Percentiles rank a stretch among this genome's conserved stretches.
Evolutionary conservation across 1,139 yeast species (phyloP).

Genomic region (Protomyces inouyei): DNA sequence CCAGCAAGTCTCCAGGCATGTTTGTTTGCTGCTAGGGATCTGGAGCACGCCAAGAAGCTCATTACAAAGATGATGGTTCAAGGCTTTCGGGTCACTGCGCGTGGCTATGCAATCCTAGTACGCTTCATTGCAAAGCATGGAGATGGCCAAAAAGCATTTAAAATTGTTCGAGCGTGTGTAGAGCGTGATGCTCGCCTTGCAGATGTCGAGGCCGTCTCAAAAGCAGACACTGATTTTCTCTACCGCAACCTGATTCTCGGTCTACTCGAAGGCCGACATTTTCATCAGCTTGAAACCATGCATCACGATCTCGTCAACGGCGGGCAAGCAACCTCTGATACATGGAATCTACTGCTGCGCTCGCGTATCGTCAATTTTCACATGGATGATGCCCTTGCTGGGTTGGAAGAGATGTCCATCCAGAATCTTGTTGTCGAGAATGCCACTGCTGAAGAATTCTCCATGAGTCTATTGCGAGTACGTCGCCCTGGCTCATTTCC

Average conservation of each 20-base stretch:
- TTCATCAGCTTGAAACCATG: neutral
- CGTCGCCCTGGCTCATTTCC: constrained; percentile 7
- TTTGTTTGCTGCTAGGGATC: neutral
- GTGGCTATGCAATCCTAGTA: constrained; percentile 8
- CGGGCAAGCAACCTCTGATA: constrained; percentile 10
- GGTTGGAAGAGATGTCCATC: constrained; percentile 4
- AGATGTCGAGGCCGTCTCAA: neutral
- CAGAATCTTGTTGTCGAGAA: constrained; percentile 13
- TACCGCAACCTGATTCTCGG: constrained; percentile 13
- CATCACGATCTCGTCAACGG: constrained; percentile 1
- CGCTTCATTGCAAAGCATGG: constrained; percentile 5
- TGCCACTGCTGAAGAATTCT: constrained; percentile 19
- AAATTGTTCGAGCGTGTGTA: neutral
- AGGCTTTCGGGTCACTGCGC: neutral
- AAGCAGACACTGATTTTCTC: constrained; percentile 1
- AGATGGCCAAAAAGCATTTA: constrained; percentile 1
- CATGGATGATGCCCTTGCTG: constrained; percentile 5
- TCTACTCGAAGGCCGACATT: constrained; percentile 6
- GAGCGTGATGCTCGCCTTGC: neutral
- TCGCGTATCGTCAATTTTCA: constrained; percentile 3
- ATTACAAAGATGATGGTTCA: neutral
- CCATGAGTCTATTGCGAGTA: neutral
- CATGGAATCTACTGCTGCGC: constrained; percentile 24
- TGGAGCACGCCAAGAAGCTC: neutral
- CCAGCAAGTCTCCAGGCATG: constrained; percentile 1